A percentile compares a stretch with the other conserved stretches of the same genome.
These are phyloP conservation scores for Hypoxylon trugodes DNA, from an alignment of 495 filamentous ascomycete genomes.

Conservation along the genomic window DNA sequence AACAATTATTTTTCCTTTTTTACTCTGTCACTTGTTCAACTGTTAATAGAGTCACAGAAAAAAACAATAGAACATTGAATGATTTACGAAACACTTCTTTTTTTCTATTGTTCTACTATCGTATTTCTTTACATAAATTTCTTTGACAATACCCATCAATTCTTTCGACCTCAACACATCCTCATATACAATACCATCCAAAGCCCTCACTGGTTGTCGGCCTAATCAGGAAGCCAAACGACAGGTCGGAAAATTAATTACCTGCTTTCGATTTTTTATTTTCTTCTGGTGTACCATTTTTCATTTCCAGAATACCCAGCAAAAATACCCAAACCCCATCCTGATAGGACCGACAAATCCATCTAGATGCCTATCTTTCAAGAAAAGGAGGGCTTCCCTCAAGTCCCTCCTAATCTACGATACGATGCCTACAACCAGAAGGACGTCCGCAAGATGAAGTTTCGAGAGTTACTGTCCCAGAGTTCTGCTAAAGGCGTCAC, in stretches of 20 bases:
- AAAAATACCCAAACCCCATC: neutral
- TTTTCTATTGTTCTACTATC: slow-evolving; percentile 5
- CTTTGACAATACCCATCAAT: slow-evolving; percentile 25
- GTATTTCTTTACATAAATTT: slow-evolving; percentile 22
- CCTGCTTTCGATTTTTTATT: slow-evolving; percentile 5
- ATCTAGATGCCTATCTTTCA: slow-evolving; percentile 29
- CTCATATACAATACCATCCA: slow-evolving; percentile 13
- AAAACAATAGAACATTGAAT: slow-evolving; percentile 36
- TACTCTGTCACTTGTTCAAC: slow-evolving; percentile 10
- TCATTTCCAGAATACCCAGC: neutral
- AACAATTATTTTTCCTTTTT: slow-evolving; percentile 9
- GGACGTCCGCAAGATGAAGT: slow-evolving; percentile 34
- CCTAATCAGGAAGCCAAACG: slow-evolving; percentile 4
- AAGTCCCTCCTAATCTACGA: slow-evolving; percentile 38
- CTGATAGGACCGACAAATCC: slow-evolving; percentile 5
- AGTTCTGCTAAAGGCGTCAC: slow-evolving; percentile 63
- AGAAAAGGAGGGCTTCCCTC: slow-evolving; percentile 43
- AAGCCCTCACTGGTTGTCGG: slow-evolving; percentile 5
- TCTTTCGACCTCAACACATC: neutral
- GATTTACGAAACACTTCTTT: slow-evolving; percentile 16
- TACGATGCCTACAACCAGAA: slow-evolving; percentile 36
- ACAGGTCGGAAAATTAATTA: slow-evolving; percentile 8
- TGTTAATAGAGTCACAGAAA: slow-evolving; percentile 28
- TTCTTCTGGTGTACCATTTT: slow-evolving; percentile 1
- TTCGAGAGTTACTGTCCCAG: slow-evolving; percentile 35